phyloP scores from a whole-genome alignment of 2,329 filamentous ascomycete genomes.

The Pseudogymnoascus sp. region DNA sequence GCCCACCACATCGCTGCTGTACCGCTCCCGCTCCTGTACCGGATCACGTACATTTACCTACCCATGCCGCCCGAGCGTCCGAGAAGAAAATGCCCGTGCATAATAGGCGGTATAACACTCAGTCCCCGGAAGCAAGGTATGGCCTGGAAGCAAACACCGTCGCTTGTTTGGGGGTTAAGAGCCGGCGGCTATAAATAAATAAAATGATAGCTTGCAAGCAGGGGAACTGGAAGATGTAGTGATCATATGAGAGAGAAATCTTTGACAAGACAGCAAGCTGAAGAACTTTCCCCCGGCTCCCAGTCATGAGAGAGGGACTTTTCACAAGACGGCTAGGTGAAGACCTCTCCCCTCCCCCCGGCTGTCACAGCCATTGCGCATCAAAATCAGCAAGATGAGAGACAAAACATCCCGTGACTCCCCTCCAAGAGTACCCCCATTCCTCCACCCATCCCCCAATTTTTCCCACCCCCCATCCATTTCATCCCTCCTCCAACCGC shows the following conservation, averaged over 20 bases:
- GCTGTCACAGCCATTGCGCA: background rate
- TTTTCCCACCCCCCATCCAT: background rate
- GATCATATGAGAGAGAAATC: background rate
- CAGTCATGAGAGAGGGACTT: background rate
- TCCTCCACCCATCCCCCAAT: background rate
- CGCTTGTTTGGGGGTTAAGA: background rate
- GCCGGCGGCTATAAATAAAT: background rate
- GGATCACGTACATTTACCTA: background rate
- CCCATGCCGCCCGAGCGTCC: background rate
- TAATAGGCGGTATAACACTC: background rate
- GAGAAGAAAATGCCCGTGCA: background rate
- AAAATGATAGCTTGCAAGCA: background rate
- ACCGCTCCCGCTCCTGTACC: background rate
- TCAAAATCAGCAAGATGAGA: background rate
- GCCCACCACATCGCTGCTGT: background rate
- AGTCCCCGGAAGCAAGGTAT: background rate
- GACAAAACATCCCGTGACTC: background rate
- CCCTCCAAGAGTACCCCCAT: background rate
- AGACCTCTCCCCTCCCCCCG: background rate
- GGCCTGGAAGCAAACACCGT: background rate
- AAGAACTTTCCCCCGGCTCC: background rate
- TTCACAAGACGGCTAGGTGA: background rate
- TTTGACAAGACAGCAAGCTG: background rate
- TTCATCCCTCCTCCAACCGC: background rate
- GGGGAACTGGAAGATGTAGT: background rate